Conservation (phyloP, 2,329 filamentous ascomycete genomes). For the Diaporthe destruens region DNA sequence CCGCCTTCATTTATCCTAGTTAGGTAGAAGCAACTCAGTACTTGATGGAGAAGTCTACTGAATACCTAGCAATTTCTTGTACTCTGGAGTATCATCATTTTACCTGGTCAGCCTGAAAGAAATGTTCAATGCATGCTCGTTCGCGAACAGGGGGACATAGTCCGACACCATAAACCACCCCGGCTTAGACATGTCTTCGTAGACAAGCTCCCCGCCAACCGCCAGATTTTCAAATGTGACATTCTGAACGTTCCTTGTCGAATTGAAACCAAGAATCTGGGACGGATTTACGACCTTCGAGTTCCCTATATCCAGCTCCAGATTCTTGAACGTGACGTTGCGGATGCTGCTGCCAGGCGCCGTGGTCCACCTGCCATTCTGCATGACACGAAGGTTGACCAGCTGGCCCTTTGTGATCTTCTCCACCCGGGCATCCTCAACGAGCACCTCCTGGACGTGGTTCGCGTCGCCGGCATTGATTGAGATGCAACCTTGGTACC, state of each 20-base stretch:
- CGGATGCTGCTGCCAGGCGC: slow-evolving; percentile 50
- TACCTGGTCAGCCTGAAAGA: background rate
- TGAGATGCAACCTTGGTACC: slow-evolving; percentile 53
- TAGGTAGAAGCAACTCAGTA: no score
- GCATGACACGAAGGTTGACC: slow-evolving; percentile 52
- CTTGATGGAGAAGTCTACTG: background rate
- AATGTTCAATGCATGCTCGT: slow-evolving; percentile 19
- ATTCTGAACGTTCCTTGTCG: slow-evolving; percentile 2
- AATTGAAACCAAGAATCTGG: background rate
- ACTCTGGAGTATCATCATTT: background rate
- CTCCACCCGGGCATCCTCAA: slow-evolving; percentile 51
- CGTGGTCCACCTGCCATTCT: slow-evolving; percentile 52
- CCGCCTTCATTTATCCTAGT: background rate
- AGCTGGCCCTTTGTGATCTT: slow-evolving; percentile 50
- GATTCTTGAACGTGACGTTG: slow-evolving; percentile 48
- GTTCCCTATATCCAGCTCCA: slow-evolving; percentile 37
- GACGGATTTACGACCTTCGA: slow-evolving; percentile 13
- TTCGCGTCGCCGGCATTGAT: slow-evolving; percentile 53
- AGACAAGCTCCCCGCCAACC: background rate
- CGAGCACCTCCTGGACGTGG: slow-evolving; percentile 46
- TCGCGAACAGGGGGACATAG: slow-evolving; percentile 23
- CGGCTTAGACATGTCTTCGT: background rate
- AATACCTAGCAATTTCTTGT: no score
- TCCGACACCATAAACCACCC: slow-evolving; percentile 12
- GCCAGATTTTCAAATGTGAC: slow-evolving; percentile 5